These are phyloP conservation scores for Diddensiella santjacobensis DNA, from an alignment of 805 yeast genomes.

Conservation along the genomic window DNA sequence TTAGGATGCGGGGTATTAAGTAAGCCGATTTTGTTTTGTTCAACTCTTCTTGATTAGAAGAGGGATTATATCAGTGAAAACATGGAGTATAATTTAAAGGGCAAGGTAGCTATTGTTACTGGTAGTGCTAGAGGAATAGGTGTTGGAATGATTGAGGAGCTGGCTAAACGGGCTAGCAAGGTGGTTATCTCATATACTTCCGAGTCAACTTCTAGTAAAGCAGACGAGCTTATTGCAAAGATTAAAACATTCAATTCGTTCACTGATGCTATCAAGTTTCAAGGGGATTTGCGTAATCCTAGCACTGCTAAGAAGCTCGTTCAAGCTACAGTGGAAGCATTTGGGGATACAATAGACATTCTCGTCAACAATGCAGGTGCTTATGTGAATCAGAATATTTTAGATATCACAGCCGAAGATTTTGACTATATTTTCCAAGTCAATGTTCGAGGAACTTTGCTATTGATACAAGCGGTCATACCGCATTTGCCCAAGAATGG, in stretches of 20 bases:
- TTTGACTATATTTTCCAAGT: conserved; percentile 12
- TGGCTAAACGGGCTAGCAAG: conserved; percentile 44
- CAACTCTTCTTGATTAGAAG: too few relatives aligned
- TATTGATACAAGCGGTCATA: conserved; percentile 16
- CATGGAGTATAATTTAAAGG: neutral
- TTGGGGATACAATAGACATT: conserved; percentile 28
- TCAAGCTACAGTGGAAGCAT: conserved; percentile 2
- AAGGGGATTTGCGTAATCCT: conserved; percentile 15
- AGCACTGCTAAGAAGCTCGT: conserved; percentile 8
- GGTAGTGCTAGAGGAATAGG: conserved; percentile 56
- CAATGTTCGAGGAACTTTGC: conserved; percentile 20
- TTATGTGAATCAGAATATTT: conserved; percentile 6
- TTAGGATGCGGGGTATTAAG: too few relatives aligned
- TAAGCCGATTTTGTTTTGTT: too few relatives aligned
- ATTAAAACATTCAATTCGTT: conserved; percentile 4
- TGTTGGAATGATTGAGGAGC: conserved; percentile 43
- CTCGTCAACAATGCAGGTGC: conserved; percentile 37
- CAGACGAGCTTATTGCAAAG: conserved; percentile 11
- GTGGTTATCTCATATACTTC: conserved; percentile 29
- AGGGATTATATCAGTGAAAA: too few relatives aligned
- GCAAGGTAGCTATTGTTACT: conserved; percentile 36
- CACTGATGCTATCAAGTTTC: conserved; percentile 14
- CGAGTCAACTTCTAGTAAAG: conserved; percentile 9
- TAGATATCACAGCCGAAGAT: conserved; percentile 12
- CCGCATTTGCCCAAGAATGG: conserved; percentile 16